Conservation (phyloP, 2,329 filamentous ascomycete genomes). For the Nothophoma quercina region DNA sequence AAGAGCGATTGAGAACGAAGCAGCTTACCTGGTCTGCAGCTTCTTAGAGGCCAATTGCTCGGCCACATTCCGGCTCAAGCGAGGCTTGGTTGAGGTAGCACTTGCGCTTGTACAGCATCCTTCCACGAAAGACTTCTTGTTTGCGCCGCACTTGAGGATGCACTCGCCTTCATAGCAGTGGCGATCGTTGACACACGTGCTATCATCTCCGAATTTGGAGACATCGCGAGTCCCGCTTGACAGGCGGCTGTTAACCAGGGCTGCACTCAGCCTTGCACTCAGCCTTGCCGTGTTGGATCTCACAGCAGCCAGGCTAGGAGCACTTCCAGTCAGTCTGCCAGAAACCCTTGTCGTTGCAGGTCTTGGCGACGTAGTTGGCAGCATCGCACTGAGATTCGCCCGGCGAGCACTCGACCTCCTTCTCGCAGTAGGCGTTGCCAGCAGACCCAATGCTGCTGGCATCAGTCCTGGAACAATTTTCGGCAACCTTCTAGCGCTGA, state of each 20-base stretch:
- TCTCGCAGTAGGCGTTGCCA: slow-evolving; percentile 7
- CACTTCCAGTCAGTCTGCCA: slow-evolving; percentile 18
- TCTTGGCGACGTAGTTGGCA: background rate
- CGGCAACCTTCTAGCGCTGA: background rate
- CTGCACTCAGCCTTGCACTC: slow-evolving; percentile 14
- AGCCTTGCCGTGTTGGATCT: slow-evolving; percentile 6
- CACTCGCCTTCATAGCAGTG: background rate
- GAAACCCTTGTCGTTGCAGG: slow-evolving; percentile 7
- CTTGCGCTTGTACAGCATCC: background rate
- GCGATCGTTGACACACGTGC: background rate
- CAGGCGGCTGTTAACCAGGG: background rate
- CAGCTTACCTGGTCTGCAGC: background rate
- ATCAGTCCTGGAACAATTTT: background rate
- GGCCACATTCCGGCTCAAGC: background rate
- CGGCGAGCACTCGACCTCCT: background rate
- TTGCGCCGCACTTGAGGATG: background rate
- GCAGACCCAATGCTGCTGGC: background rate
- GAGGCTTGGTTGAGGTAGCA: background rate
- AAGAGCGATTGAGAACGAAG: background rate
- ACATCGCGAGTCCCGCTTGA: background rate
- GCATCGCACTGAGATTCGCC: slow-evolving; percentile 7
- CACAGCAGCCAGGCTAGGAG: slow-evolving; percentile 14
- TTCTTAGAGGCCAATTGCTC: background rate
- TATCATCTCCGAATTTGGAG: background rate
- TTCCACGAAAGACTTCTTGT: background rate